phyloP scores from a whole-genome alignment of 2,329 filamentous ascomycete species.

The Xenosphaeropsis pyriputrescens region DNA sequence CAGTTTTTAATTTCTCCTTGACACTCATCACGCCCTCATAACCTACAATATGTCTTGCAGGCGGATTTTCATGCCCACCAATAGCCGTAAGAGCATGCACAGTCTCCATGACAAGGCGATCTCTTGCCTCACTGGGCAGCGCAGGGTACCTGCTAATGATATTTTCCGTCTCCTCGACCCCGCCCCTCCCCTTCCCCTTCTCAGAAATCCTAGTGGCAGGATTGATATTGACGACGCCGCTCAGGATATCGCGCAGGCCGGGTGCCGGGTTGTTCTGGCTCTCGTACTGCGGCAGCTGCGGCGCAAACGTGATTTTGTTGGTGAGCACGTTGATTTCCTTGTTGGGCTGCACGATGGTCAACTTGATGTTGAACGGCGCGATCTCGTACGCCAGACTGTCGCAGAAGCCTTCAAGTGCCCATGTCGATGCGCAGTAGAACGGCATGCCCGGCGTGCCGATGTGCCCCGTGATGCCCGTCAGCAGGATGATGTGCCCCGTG shows the following conservation, averaged over 20 bases:
- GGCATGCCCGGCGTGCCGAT: constrained; percentile 73
- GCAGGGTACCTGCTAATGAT: constrained; percentile 60
- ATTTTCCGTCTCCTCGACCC: constrained; percentile 5
- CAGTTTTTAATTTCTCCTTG: constrained; percentile 91
- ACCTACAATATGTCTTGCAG: constrained; percentile 85
- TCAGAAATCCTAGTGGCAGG: constrained; percentile 39
- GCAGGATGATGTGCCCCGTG: constrained; percentile 78
- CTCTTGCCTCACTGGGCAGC: constrained; percentile 51
- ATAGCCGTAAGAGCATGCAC: constrained; percentile 85
- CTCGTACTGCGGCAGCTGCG: constrained; percentile 57
- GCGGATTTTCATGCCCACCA: constrained; percentile 90
- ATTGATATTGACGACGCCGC: constrained; percentile 63
- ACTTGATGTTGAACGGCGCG: constrained; percentile 89
- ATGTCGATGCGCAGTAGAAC: constrained; percentile 83
- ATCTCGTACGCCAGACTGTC: constrained; percentile 94
- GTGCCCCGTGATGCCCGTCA: constrained; percentile 83
- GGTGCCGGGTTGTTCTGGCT: constrained; percentile 61
- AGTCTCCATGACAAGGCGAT: constrained; percentile 71
- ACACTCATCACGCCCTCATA: constrained; percentile 77
- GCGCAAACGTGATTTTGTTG: constrained; percentile 74
- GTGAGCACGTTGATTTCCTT: constrained; percentile 83
- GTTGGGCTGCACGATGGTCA: constrained; percentile 91
- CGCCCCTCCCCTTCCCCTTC: constrained; percentile 2
- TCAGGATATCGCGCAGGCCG: constrained; percentile 69
- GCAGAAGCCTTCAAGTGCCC: constrained; percentile 92